Conservation (phyloP, 106 monocot genomes). For the Xerophyta viscosa region DNA sequence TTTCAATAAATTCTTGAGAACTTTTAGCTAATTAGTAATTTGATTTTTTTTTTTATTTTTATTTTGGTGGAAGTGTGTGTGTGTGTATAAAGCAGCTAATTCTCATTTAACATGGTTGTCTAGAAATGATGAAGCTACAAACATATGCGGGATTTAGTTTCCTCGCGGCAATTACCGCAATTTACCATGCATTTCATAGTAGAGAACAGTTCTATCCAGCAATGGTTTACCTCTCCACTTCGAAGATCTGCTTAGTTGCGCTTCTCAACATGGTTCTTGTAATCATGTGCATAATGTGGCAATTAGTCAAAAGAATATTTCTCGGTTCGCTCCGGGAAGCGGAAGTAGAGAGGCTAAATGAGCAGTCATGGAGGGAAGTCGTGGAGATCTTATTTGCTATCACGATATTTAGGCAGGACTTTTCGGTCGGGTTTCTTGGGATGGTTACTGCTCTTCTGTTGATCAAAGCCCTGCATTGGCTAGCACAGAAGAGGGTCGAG, state of each 20-base stretch:
- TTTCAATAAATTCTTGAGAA: too few species aligned
- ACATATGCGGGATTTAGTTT: constrained; percentile 84
- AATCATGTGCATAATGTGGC: constrained; percentile 77
- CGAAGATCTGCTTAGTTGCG: constrained; percentile 83
- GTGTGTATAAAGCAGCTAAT: too few species aligned
- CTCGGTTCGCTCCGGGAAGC: constrained; percentile 86
- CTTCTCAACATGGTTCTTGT: constrained; percentile 84
- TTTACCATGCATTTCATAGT: constrained; percentile 91
- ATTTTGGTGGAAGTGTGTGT: too few species aligned
- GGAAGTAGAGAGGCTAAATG: constrained; percentile 88
- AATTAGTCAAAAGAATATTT: constrained; percentile 67
- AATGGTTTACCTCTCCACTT: constrained; percentile 84
- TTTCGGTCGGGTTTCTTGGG: constrained; percentile 67
- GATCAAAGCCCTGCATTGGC: constrained; percentile 88
- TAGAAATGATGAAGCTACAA: constrained; percentile 65
- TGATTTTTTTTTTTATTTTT: too few species aligned
- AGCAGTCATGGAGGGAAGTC: constrained; percentile 93
- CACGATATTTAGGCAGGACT: constrained; percentile 91
- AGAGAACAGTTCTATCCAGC: constrained; percentile 89
- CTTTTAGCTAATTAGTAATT: too few species aligned
- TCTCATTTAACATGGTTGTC: too few species aligned
- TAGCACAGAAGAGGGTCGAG: constrained; percentile 92
- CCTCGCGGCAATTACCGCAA: constrained; percentile 47
- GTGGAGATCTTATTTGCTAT: constrained; percentile 93
- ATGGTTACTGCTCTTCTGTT: constrained; percentile 80